These are phyloP conservation scores for Microsporum audouinii DNA, from an alignment of 2,329 filamentous ascomycete genomes.

Conservation along the genomic window DNA sequence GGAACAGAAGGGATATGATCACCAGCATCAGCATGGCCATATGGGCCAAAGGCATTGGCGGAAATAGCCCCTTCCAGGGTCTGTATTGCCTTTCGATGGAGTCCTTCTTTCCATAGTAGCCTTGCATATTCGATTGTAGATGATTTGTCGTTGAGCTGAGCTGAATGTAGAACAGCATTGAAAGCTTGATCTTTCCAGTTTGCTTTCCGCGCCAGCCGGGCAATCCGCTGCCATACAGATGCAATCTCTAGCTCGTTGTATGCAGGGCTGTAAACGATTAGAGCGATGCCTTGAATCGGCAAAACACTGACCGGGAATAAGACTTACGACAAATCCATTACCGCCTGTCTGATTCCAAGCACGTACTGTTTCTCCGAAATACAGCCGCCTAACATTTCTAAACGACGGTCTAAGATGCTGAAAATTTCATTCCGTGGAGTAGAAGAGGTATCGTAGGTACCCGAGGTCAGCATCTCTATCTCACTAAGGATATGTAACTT, in stretches of 20 bases:
- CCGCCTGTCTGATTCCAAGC: slow-evolving; percentile 70
- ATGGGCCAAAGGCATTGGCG: slow-evolving; percentile 58
- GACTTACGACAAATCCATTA: slow-evolving; percentile 59
- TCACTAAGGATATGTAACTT: slow-evolving; percentile 82
- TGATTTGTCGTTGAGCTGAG: slow-evolving; percentile 68
- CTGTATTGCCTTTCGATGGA: slow-evolving; percentile 90
- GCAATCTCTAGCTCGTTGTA: slow-evolving; percentile 67
- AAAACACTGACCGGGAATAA: background rate
- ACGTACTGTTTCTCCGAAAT: slow-evolving; percentile 89
- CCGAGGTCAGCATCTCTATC: slow-evolving; percentile 58
- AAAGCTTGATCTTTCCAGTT: slow-evolving; percentile 79
- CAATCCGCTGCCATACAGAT: slow-evolving; percentile 72
- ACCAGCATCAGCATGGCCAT: slow-evolving; percentile 29
- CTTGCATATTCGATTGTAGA: slow-evolving; percentile 91
- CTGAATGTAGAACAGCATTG: slow-evolving; percentile 83
- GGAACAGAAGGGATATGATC: slow-evolving; percentile 24
- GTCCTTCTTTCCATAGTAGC: slow-evolving; percentile 82
- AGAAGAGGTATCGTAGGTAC: slow-evolving; percentile 8
- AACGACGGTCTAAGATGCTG: slow-evolving; percentile 55
- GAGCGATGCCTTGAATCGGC: background rate
- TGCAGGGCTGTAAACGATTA: slow-evolving; percentile 28
- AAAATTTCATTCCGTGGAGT: slow-evolving; percentile 27
- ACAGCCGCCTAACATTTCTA: slow-evolving; percentile 83
- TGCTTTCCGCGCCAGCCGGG: slow-evolving; percentile 74
- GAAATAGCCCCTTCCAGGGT: slow-evolving; percentile 77